phyloP scores from a whole-genome alignment of 2,329 filamentous ascomycete genomes.

The Hypoxylon rubiginosum region DNA sequence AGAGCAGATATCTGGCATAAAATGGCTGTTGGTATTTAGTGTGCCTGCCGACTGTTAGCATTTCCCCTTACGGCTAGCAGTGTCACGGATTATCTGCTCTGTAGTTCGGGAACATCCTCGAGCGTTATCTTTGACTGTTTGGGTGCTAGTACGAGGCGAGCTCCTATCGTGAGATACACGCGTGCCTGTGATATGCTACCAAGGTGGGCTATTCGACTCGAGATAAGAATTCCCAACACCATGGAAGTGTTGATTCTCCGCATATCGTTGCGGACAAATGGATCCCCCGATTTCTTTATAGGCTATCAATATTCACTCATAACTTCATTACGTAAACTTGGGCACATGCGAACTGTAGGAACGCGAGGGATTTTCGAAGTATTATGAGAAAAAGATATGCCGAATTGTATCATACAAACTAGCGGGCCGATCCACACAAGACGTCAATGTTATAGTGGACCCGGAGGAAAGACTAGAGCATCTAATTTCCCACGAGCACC shows the following conservation, averaged over 20 bases:
- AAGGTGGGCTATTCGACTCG: not conserved
- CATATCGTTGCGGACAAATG: not conserved
- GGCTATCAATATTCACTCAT: not conserved
- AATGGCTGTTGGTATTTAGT: no score
- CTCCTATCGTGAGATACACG: not conserved
- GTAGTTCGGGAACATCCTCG: not conserved
- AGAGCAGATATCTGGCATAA: not conserved
- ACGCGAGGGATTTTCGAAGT: not conserved
- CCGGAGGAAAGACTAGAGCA: no score
- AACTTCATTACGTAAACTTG: not conserved
- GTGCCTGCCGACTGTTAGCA: not conserved
- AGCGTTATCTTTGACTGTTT: no score
- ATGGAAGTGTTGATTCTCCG: not conserved
- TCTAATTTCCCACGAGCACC: not conserved
- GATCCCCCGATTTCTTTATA: not conserved
- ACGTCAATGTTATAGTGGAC: not conserved
- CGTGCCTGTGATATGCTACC: no score
- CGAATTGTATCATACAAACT: not conserved
- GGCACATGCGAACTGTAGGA: not conserved
- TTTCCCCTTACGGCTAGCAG: not conserved
- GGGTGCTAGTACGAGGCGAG: not conserved
- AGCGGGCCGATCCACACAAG: not conserved
- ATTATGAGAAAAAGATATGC: not conserved
- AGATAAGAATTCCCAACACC: not conserved
- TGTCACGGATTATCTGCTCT: not conserved